Base-by-base conservation (phyloP, 140 eudicot species). In the Anethum foeniculum region DNA sequence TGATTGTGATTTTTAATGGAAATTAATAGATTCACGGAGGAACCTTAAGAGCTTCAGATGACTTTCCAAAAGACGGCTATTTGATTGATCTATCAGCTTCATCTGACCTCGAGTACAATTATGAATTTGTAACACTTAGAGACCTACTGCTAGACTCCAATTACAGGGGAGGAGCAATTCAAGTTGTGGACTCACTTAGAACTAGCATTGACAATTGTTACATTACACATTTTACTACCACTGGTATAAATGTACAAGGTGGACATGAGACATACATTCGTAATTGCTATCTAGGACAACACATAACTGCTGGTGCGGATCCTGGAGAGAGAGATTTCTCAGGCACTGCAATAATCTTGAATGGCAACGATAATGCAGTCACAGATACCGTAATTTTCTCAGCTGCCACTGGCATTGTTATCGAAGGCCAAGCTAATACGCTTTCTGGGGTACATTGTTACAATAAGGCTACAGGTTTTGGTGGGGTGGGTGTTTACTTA, bases 201-300 rank as follows among this genome's bases (percentile, higher is more conserved):
- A 90, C 93, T 9, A 84, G 81, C 87, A 89, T 94, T 21, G 97
- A 92, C 68, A 94, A 92, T 58, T 90, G 96, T 54, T 94, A 92
- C 94, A 81, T 94, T n/a, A 79, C 97, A 5, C 96, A 87, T 79
- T 94, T 94, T 64, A 88, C 85, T 18, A 89, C 92, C 69, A 85
- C 82, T 11, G 98, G 98, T 7, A 92, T 94, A 48, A 12, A 84
- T 0, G 95, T 89, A 67, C 82, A 88, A 80, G 88, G 92, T 27
- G 98, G 98, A 34, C 98, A 94, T 36, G 98, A 94, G 79, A 92
- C 98, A 46, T 90, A 88, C 77, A 92, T 94, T 68, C 90, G 96
- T 0, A 85, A 84, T 79, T 86, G 96, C 30, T 94, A 82, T 80
- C 68, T 94, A 43, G 98, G 98, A 54, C 98, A 94, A 81, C 94